Conservation (phyloP, 176 grass and related monocot species). For the sorghum (Sorghum bicolor) region DNA sequence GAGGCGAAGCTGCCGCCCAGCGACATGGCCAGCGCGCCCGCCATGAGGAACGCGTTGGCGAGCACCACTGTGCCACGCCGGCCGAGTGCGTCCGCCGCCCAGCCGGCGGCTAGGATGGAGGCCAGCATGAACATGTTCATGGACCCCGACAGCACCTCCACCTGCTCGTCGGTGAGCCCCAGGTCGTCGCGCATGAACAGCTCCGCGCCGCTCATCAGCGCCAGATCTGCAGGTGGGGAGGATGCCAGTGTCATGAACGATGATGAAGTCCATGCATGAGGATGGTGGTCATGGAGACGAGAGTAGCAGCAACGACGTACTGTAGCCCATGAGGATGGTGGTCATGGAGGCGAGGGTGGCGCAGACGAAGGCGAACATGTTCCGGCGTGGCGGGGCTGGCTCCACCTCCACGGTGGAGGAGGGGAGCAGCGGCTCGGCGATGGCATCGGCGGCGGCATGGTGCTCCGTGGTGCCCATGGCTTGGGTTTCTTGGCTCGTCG, state of each 20-base stretch:
- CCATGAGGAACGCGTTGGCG: conserved; percentile 39
- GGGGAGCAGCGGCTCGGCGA: not conserved
- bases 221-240: conserved; percentile 8
- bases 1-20: conserved; percentile 25
- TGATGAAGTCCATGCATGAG: too few relatives aligned
- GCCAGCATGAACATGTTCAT: conserved; percentile 43
- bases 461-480: not conserved
- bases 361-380: conserved; percentile 26
- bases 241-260: too few relatives aligned
- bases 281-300: too few relatives aligned
- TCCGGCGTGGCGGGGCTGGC: not conserved
- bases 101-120: conserved; percentile 38
- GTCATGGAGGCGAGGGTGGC: conserved; percentile 42
- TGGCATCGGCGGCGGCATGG: not conserved
- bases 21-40: conserved; percentile 40
- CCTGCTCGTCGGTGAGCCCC: conserved; percentile 20
- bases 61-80: not conserved
- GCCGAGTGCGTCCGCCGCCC: conserved; percentile 24
- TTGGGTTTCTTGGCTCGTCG: not conserved
- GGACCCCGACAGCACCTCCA: conserved; percentile 43
- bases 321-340: conserved; percentile 35
- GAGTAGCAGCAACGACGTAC: not conserved
- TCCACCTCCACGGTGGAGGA: not conserved
- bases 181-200: conserved; percentile 58
- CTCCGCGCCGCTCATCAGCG: conserved; percentile 57